Evolutionary conservation across 176 grass and related monocot genomes (phyloP).

Genomic region (Dendrocalamus sinicus): DNA sequence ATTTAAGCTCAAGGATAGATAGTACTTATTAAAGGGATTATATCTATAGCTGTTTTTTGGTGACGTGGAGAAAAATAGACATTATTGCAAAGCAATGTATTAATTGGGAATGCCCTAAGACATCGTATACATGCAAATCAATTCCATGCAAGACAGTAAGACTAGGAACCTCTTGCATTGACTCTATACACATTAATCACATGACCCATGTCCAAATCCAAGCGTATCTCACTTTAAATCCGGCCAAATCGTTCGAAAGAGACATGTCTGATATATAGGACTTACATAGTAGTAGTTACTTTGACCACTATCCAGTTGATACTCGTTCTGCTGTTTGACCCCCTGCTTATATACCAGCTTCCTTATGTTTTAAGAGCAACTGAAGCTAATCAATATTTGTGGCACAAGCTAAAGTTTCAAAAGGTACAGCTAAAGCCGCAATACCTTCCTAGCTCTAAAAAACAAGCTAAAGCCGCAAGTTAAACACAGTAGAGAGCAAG

Average conservation of each 20-base stretch:
- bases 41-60: too few relatives aligned
- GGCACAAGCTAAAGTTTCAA: background rate
- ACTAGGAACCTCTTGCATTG: background rate
- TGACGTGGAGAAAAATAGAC: too few relatives aligned
- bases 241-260: background rate
- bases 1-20: too few relatives aligned
- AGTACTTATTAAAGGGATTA: too few relatives aligned
- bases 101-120: background rate
- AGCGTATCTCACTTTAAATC: constrained; percentile 23
- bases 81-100: too few relatives aligned
- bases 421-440: background rate
- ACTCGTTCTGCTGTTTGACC: background rate
- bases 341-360: background rate
- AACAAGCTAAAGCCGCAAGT: background rate
- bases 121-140: background rate
- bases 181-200: background rate
- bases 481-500: background rate
- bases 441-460: background rate
- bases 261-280: background rate
- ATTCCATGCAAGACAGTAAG: background rate
- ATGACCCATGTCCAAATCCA: background rate
- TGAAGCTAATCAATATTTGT: background rate
- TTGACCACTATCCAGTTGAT: background rate
- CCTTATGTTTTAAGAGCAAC: background rate
- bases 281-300: background rate